Base-by-base conservation (phyloP, 1,139 yeast species). In the Hyphopichia khmerensis region DNA sequence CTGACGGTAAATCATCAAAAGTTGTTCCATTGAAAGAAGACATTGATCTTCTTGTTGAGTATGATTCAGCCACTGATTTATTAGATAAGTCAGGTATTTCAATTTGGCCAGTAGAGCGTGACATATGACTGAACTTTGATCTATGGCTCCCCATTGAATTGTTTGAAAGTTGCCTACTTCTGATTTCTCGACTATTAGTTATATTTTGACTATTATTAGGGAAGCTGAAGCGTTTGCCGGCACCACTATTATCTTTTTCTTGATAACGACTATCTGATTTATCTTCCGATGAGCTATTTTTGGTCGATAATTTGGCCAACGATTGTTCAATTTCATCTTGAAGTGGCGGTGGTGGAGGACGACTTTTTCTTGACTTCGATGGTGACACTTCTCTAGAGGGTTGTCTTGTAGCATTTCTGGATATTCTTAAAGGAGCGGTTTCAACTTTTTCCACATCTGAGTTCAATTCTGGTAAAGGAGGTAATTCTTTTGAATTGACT, bases 41-140 rank as follows among this genome's bases (percentile, higher is more conserved):
- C 8, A 48, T 46, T 2, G 67, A 50, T 38, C 40, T 56, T 31
- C 45, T 48, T 10, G 57, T 54, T 2, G 65, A 54, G 41, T 52
- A 62, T 7, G 60, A 53, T 15, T 53, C 54, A 18, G 46, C 40
- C 16, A 53, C 45, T 8, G 53, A 47, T 7, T 57, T 56, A 42
- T 62, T 64, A 40, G 60, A 54, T 32, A 69, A 59, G 39, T 71
- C 72, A 0, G 79, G 78, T 19, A 73, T 73, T 45, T 71, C 75
- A 29, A 73, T 73, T 44, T 71, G 75, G 2, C 77, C 77, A 30
- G 55, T 56, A 1, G 57, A 42, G 3, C 51, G 48, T 1, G 69
- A 59, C 30, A 57, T 49, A 43, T 55, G 64, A 41, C 67, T 65
- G 39, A 46, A 42, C 39, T 65, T 54, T 1, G 67, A 53, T 39